These are phyloP conservation scores for Terfezia claveryi DNA, from an alignment of 495 filamentous ascomycete genomes.

Conservation along the genomic window DNA sequence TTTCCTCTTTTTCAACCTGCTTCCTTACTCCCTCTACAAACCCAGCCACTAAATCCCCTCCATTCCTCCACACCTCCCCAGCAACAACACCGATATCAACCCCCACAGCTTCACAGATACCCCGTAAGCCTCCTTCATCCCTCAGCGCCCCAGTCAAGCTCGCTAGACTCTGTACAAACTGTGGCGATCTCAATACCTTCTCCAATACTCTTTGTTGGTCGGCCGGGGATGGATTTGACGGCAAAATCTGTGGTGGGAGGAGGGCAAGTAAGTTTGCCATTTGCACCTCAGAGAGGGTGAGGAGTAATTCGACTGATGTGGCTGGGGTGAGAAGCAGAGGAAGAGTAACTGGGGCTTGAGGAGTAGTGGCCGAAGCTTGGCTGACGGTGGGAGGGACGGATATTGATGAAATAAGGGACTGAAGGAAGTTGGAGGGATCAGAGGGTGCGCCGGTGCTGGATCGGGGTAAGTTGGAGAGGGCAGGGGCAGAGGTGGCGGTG, in stretches of 20 bases:
- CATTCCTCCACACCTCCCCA: constrained; percentile 57
- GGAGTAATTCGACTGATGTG: constrained; percentile 31
- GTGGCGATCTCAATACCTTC: constrained; percentile 70
- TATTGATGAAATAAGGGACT: constrained; percentile 1
- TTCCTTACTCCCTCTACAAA: constrained; percentile 75
- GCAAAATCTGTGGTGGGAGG: constrained; percentile 42
- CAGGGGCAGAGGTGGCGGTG: too few relatives aligned
- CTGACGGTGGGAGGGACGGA: constrained; percentile 5
- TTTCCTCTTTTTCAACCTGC: constrained; percentile 38
- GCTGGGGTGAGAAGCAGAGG: constrained; percentile 61
- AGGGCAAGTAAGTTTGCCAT: constrained; percentile 54
- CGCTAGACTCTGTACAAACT: constrained; percentile 67
- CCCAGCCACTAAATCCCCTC: constrained; percentile 68
- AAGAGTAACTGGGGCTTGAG: constrained; percentile 43
- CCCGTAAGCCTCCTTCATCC: constrained; percentile 68
- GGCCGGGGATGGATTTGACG: constrained; percentile 25
- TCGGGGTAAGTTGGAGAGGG: too few relatives aligned
- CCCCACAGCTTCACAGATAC: constrained; percentile 63
- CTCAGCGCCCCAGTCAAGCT: constrained; percentile 70
- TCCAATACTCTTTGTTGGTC: constrained; percentile 67
- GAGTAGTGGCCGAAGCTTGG: constrained; percentile 21
- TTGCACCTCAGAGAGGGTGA: constrained; percentile 46
- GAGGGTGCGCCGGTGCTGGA: too few relatives aligned
- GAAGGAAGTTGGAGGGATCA: constrained; percentile 1
- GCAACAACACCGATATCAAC: constrained; percentile 48